Evolutionary conservation across 2,329 filamentous ascomycete genomes (phyloP).

Genomic region (Akanthomyces dipterigenus): DNA sequence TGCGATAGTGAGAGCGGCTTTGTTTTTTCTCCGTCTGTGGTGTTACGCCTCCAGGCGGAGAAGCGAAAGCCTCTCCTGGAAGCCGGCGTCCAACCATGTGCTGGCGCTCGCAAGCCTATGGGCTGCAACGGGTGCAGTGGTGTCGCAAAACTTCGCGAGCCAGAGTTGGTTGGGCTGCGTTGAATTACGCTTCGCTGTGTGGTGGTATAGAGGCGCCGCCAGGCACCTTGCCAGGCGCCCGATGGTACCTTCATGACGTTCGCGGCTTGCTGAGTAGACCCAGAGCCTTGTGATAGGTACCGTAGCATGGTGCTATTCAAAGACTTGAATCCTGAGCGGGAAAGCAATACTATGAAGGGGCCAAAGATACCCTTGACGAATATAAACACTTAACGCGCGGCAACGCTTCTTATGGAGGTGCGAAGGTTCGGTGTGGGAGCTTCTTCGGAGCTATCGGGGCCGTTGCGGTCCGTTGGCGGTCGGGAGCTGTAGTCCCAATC

Average conservation of each 20-base stretch:
- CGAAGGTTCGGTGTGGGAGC: not conserved
- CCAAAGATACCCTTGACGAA: not conserved
- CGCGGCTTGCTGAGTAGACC: not conserved
- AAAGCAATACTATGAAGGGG: not conserved
- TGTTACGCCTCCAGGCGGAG: conserved; percentile 26
- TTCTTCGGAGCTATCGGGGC: conserved; percentile 12
- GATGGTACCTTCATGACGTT: not conserved
- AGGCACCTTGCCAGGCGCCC: conserved; percentile 7
- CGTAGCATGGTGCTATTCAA: not conserved
- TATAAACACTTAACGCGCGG: not conserved
- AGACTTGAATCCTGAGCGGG: no score
- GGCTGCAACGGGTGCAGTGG: not conserved
- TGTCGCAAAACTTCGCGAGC: not conserved
- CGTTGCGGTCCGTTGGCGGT: not conserved
- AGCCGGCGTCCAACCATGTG: not conserved
- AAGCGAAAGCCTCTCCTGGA: conserved; percentile 28
- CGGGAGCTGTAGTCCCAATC: not conserved
- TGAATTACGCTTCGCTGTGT: not conserved
- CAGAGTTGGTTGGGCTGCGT: not conserved
- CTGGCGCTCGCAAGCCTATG: not conserved
- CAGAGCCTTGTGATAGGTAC: not conserved
- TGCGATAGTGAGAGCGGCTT: conserved; percentile 52
- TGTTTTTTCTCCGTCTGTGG: conserved; percentile 17
- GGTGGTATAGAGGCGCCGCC: conserved; percentile 6
- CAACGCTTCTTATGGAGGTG: not conserved